These are phyloP conservation scores for Cylindricascospora bacillispora DNA, from an alignment of 1,139 yeast species.

Conservation along the genomic window DNA sequence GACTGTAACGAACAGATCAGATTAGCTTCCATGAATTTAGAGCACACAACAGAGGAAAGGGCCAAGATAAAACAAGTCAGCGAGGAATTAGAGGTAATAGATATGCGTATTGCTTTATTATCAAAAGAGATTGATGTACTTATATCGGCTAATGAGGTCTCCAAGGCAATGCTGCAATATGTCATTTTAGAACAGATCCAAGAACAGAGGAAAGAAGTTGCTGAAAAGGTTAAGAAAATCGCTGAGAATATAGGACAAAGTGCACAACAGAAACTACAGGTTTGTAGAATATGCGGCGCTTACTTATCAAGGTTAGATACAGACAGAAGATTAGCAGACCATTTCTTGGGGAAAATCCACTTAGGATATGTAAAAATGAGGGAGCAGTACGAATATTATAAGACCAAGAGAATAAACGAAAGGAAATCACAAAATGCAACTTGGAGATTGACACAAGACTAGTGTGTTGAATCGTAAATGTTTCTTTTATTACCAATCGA, in stretches of 20 bases:
- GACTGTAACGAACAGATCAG: slow-evolving; percentile 61
- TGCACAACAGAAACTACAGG: slow-evolving; percentile 83
- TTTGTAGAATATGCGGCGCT: slow-evolving; percentile 87
- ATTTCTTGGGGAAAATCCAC: slow-evolving; percentile 81
- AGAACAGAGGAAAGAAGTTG: slow-evolving; percentile 35
- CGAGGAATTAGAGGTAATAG: slow-evolving; percentile 53
- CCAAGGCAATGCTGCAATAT: slow-evolving; percentile 36
- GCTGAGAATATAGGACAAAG: slow-evolving; percentile 74
- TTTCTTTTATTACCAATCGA: no score
- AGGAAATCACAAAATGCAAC: no score
- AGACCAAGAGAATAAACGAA: no score
- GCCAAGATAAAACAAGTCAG: slow-evolving; percentile 51
- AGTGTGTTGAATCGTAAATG: no score
- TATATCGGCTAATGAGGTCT: slow-evolving; percentile 37
- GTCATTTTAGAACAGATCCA: slow-evolving; percentile 34
- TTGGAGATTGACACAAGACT: no score
- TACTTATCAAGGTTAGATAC: slow-evolving; percentile 77
- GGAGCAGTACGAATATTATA: slow-evolving; percentile 28
- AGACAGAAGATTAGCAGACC: slow-evolving; percentile 83
- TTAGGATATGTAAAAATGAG: slow-evolving; percentile 71
- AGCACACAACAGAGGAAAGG: slow-evolving; percentile 69
- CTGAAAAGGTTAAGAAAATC: slow-evolving; percentile 43
- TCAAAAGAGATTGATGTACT: slow-evolving; percentile 56
- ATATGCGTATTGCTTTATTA: slow-evolving; percentile 54
- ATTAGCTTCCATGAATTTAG: slow-evolving; percentile 53